Evolutionary conservation across 2,329 filamentous ascomycete species (phyloP).

Genomic region (Botrytis galanthina): DNA sequence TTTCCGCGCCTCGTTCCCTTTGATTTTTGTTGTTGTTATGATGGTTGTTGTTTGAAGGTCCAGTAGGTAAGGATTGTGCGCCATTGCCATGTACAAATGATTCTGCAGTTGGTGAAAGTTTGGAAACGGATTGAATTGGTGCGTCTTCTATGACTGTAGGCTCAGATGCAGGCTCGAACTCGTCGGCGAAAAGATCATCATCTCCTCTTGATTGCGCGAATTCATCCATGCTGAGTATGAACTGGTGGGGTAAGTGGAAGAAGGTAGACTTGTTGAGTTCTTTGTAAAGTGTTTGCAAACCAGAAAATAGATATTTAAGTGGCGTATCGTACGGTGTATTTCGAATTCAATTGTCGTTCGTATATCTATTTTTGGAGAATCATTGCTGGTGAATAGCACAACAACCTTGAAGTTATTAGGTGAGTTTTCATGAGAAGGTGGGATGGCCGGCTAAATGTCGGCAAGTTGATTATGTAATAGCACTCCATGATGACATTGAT

Average conservation of each 20-base stretch:
- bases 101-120: conserved; percentile 4
- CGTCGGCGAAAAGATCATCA: conserved; percentile 39
- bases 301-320: background rate
- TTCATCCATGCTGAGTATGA: conserved; percentile 33
- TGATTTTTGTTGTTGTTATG: conserved; percentile 1
- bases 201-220: conserved; percentile 39
- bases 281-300: background rate
- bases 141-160: conserved; percentile 27
- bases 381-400: background rate
- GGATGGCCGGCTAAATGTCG: background rate
- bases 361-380: background rate
- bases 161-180: conserved; percentile 36
- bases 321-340: background rate
- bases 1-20: conserved; percentile 23
- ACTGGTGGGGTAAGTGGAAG: conserved; percentile 3
- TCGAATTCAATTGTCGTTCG: background rate
- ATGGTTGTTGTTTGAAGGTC: conserved; percentile 9
- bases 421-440: conserved; percentile 13
- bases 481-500: background rate
- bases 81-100: background rate
- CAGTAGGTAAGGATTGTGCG: conserved; percentile 5
- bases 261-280: background rate
- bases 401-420: background rate
- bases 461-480: background rate
- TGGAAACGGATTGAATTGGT: conserved; percentile 6